phyloP scores from a whole-genome alignment of 257 asterid genomes.

The Solanum ossicruentum region DNA sequence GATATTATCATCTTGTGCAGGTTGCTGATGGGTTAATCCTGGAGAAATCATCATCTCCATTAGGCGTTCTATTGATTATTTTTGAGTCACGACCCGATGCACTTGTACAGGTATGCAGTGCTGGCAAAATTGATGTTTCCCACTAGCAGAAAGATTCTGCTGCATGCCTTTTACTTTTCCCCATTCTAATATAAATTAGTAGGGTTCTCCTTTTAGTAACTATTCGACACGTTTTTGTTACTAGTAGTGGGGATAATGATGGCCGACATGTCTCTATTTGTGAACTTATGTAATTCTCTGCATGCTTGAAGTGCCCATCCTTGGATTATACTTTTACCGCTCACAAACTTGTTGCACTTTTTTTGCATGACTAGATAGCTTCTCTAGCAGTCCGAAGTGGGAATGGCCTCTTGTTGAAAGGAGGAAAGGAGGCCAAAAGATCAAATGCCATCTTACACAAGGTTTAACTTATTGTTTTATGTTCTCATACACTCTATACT shows the following conservation, averaged over 20 bases:
- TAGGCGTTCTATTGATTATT: conserved; percentile 64
- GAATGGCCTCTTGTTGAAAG: conserved; percentile 72
- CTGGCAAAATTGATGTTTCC: neutral
- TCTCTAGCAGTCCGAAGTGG: conserved; percentile 79
- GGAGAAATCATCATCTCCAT: conserved; percentile 61
- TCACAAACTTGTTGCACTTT: neutral
- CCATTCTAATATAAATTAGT: neutral
- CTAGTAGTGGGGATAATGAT: neutral
- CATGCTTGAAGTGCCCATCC: neutral
- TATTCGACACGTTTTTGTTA: neutral
- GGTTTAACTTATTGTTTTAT: conserved; percentile 15
- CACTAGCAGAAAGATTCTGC: neutral
- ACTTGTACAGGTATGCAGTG: conserved; percentile 49
- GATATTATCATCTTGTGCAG: conserved; percentile 20
- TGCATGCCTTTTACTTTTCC: neutral
- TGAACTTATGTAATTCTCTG: neutral
- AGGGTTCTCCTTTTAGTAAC: neutral
- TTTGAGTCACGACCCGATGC: conserved; percentile 92
- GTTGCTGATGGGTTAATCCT: conserved; percentile 61
- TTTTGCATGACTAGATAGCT: conserved; percentile 44
- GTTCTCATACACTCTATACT: neutral
- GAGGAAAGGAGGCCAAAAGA: conserved; percentile 71
- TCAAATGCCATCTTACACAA: conserved; percentile 67
- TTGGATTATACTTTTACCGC: neutral
- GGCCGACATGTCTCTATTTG: neutral